Base-by-base conservation (phyloP, 768 basidiomycete genomes). In the Daedaleopsis sinensis region DNA sequence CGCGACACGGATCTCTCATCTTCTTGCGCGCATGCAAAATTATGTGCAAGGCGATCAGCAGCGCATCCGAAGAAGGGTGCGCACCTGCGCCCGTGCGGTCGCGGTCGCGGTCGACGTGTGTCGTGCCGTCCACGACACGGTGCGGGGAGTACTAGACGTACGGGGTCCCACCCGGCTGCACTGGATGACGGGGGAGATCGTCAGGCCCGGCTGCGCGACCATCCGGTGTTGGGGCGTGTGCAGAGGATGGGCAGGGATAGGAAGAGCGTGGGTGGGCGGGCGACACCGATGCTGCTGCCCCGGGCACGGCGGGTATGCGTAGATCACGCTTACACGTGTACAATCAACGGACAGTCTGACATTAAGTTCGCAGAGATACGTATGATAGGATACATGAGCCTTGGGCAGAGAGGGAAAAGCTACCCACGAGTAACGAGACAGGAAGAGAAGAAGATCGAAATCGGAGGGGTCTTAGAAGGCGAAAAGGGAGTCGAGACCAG, bases 91-190 rank as follows among this genome's bases (percentile, higher is more conserved):
- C n/a, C n/a, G n/a, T n/a, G n/a, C n/a, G 10, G 18, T 24, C 19
- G n/a, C 15, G 13, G 3, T 57, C 56, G 4, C 44, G 60, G 1
- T 67, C 65, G 16, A 59, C 46, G 8, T 70, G 67, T 3, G 65
- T 71, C n/a, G 24, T 50, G 1, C 68, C 68, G 39, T 68, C 63
- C 7, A 69, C 58, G 8, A 68, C 57, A 7, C 61, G 53, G 39
- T 67, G 58, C 18, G 62, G 52, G 1, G 58, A 58, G 50, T n/a
- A n/a, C n/a, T 62, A 59, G 15, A n/a, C 16, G n/a, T 55, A 51
- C 10, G 48, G 21, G 32, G 9, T 11, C 5, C 50, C 46, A 16
- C 48, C 24, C 19, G 47, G 19, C 47, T 48, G 47, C 13, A 23
- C 23, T 48, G 47, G 10, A 50, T 35, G 9, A 43, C 48, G 10